phyloP scores from a whole-genome alignment of 2,329 filamentous ascomycete genomes.

The Aspergillus quadricinctus region DNA sequence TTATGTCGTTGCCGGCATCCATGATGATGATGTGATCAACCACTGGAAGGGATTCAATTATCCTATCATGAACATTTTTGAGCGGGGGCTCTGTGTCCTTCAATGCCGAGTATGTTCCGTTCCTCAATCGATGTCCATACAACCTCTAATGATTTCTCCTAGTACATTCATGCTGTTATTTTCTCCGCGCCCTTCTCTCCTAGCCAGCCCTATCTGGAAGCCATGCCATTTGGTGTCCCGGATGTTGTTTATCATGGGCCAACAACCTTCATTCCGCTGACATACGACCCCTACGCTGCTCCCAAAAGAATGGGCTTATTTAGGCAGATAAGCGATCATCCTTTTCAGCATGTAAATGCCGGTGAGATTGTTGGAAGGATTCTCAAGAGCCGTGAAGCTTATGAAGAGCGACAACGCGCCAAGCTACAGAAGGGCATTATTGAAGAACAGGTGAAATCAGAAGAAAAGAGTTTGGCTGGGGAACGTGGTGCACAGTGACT shows the following conservation, averaged over 20 bases:
- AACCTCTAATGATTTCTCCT: conserved; percentile 3
- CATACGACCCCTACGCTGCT: conserved; percentile 74
- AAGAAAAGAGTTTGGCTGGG: conserved; percentile 45
- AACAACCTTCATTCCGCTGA: conserved; percentile 77
- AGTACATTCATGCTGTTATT: conserved; percentile 84
- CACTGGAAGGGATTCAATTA: conserved; percentile 97
- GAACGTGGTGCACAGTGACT: background rate
- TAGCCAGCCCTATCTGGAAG: conserved; percentile 69
- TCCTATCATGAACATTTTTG: conserved; percentile 99
- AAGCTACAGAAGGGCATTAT: conserved; percentile 82
- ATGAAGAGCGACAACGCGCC: conserved; percentile 83
- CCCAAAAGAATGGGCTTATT: conserved; percentile 83
- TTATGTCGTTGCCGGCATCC: conserved; percentile 88
- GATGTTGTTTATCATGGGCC: conserved; percentile 92
- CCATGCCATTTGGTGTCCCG: conserved; percentile 69
- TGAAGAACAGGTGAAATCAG: conserved; percentile 62
- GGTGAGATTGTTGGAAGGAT: conserved; percentile 89
- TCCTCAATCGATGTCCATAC: conserved; percentile 1
- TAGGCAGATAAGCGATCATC: conserved; percentile 68
- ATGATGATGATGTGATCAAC: conserved; percentile 94
- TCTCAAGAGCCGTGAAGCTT: conserved; percentile 76
- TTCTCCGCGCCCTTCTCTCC: conserved; percentile 89
- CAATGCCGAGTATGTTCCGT: conserved; percentile 74
- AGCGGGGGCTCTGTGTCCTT: conserved; percentile 88
- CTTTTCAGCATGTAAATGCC: conserved; percentile 83